Conservation (phyloP, 176 grass and related monocot species). For the Metroxylon sagu region DNA sequence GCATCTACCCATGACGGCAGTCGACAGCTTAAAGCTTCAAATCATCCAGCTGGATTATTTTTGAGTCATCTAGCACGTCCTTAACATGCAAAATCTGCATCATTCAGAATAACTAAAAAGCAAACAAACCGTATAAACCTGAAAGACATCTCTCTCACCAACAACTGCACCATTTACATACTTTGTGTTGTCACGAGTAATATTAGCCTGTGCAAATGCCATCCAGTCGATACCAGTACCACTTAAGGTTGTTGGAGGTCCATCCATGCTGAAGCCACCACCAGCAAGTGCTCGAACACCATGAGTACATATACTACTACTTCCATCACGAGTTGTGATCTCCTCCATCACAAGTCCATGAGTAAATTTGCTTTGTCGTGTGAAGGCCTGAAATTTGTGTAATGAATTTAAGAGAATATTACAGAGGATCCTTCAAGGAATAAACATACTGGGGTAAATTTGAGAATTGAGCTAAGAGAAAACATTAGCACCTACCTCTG, state of each 20-base stretch:
- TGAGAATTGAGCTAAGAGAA: no score
- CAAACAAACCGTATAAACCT: conserved; percentile 29
- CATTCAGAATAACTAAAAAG: no score
- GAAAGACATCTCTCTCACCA: conserved; percentile 85
- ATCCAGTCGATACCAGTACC: conserved; percentile 71
- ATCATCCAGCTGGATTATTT: no score
- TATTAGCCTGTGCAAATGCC: conserved; percentile 77
- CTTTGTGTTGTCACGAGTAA: conserved; percentile 77
- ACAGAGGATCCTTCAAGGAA: no score
- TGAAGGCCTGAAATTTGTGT: conserved; percentile 63
- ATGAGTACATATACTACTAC: conserved; percentile 79
- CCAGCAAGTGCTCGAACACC: conserved; percentile 65
- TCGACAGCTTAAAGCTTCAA: no score
- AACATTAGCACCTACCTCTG: conserved; percentile 38
- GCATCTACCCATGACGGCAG: no score
- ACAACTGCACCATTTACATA: conserved; percentile 75
- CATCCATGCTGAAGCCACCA: conserved; percentile 81
- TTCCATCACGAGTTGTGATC: conserved; percentile 78
- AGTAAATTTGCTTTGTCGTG: conserved; percentile 83
- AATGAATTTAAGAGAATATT: not conserved
- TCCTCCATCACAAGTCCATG: conserved; percentile 88
- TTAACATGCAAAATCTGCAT: no score
- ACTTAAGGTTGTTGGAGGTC: conserved; percentile 89
- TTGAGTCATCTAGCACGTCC: no score
- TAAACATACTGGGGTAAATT: no score